phyloP scores from a whole-genome alignment of 148 eudicot species.

The Mesembryanthemum crystallinum region DNA sequence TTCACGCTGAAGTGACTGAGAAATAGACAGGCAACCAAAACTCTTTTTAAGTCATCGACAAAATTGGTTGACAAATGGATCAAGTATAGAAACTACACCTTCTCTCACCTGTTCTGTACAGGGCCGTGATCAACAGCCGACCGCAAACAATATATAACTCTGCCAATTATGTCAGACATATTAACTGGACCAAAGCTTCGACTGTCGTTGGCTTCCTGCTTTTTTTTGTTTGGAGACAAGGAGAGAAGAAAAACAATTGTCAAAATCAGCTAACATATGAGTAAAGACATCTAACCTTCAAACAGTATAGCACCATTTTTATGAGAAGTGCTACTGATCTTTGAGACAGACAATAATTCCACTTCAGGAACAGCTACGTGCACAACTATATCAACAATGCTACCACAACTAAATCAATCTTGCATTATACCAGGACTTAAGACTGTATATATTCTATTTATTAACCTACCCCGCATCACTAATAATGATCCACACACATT shows the following conservation, averaged over 20 bases:
- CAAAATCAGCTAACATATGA: constrained; percentile 2
- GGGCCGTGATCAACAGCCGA: constrained; percentile 91
- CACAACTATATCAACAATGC: too few species aligned
- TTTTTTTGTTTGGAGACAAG: not conserved
- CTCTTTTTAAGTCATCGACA: not conserved
- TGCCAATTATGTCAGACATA: constrained; percentile 67
- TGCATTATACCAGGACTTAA: not conserved
- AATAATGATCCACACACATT: too few species aligned
- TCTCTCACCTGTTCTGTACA: constrained; percentile 68
- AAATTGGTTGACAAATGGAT: not conserved
- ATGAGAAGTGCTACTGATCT: not conserved
- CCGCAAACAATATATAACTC: constrained; percentile 79
- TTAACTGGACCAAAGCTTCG: constrained; percentile 73
- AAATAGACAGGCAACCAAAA: not conserved
- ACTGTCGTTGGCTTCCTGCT: constrained; percentile 92
- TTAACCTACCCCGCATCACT: too few species aligned
- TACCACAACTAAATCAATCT: not conserved
- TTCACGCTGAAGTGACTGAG: constrained; percentile 26
- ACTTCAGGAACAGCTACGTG: too few species aligned
- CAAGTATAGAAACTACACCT: not conserved
- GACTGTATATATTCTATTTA: too few species aligned
- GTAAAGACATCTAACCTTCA: not conserved
- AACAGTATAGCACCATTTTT: not conserved
- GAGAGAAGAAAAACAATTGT: not conserved
- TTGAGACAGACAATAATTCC: too few species aligned